phyloP scores from a whole-genome alignment of 2,329 filamentous ascomycete species.

The Venturiaceae sp. region DNA sequence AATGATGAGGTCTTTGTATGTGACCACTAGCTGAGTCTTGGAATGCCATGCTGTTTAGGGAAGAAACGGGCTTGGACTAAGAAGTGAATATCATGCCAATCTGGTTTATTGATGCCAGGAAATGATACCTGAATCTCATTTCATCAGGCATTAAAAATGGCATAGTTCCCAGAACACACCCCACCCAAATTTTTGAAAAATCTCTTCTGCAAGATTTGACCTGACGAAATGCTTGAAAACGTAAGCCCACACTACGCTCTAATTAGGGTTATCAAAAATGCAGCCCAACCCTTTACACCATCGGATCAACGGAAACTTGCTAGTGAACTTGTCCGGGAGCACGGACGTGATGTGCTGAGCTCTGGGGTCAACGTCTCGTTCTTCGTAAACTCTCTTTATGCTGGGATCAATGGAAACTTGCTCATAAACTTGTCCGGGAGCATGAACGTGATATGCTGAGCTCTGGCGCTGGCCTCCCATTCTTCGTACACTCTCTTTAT shows the following conservation, averaged over 20 bases:
- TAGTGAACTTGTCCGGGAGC: not conserved
- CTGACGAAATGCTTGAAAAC: not conserved
- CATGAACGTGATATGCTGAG: not conserved
- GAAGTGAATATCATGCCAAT: too few relatives aligned
- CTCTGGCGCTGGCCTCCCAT: not conserved
- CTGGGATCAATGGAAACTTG: not conserved
- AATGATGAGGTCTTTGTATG: too few relatives aligned
- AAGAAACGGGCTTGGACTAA: too few relatives aligned
- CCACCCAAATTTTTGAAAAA: not conserved
- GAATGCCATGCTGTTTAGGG: too few relatives aligned
- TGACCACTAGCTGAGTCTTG: too few relatives aligned
- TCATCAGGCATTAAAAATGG: too few relatives aligned
- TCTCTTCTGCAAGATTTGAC: not conserved
- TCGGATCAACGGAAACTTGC: not conserved
- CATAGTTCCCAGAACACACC: too few relatives aligned
- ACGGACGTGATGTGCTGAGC: not conserved
- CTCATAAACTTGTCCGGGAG: not conserved
- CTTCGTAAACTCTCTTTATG: not conserved
- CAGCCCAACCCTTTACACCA: not conserved
- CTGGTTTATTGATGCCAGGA: too few relatives aligned
- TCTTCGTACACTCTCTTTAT: not conserved
- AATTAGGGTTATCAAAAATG: not conserved
- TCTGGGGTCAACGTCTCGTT: not conserved
- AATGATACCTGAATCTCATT: too few relatives aligned
- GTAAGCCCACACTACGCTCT: too few relatives aligned